A percentile compares a stretch with the other conserved stretches of the same genome.
These are phyloP conservation scores for Blastobotrys ciferrii DNA, from an alignment of 1,139 yeast species.

Conservation along the genomic window DNA sequence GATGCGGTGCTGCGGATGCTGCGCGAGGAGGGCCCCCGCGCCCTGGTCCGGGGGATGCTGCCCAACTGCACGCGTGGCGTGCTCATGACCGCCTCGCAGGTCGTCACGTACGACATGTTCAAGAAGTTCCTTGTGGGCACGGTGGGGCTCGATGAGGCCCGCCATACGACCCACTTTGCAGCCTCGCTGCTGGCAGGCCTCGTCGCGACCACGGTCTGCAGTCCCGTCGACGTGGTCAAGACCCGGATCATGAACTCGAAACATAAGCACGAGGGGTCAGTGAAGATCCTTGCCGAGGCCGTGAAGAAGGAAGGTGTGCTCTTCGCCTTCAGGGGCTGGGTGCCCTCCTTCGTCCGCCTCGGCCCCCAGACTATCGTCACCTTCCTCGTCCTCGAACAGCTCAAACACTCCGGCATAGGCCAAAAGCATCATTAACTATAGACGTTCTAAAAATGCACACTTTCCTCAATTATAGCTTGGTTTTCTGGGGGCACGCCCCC, in stretches of 20 bases:
- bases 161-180: constrained; percentile 69
- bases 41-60: constrained; percentile 69
- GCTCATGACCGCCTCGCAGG: constrained; percentile 89
- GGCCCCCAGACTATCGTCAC: constrained; percentile 91
- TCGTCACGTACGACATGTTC: constrained; percentile 80
- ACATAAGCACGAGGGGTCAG: constrained; percentile 45
- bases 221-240: constrained; percentile 89
- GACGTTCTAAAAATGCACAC: no score
- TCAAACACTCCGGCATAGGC: constrained; percentile 47
- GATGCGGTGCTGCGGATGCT: constrained; percentile 66
- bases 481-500: background rate
- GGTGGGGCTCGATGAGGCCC: constrained; percentile 54
- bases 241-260: constrained; percentile 79
- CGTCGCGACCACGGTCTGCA: constrained; percentile 86
- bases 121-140: constrained; percentile 57
- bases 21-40: constrained; percentile 58
- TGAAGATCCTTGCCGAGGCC: constrained; percentile 53
- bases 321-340: constrained; percentile 88
- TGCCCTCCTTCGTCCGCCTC: constrained; percentile 79
- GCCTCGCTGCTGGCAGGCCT: constrained; percentile 79
- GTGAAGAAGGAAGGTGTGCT: constrained; percentile 67
- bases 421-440: background rate
- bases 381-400: constrained; percentile 75
- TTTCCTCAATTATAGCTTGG: no score
- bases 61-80: constrained; percentile 82